These are phyloP conservation scores for Naematelia encephala DNA, from an alignment of 768 basidiomycete species.

Conservation along the genomic window DNA sequence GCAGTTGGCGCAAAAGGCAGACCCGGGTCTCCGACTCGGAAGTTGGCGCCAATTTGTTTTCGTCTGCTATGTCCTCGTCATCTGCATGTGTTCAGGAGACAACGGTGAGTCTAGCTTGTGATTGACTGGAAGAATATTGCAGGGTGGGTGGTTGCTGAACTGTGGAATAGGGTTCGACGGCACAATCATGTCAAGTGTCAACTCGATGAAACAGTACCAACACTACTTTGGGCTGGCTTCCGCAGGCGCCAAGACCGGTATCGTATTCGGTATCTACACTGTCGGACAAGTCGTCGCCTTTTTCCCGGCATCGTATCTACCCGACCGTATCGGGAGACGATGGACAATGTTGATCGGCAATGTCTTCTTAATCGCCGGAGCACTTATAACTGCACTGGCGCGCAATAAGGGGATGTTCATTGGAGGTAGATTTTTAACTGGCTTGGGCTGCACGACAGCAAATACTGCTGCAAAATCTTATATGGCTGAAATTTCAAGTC, in stretches of 20 bases:
- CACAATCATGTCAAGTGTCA: conserved; percentile 60
- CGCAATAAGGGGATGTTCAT: conserved; percentile 51
- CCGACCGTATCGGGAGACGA: conserved; percentile 57
- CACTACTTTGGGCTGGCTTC: conserved; percentile 55
- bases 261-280: conserved; percentile 55
- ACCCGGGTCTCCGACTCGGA: conserved; percentile 15
- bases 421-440: conserved; percentile 57
- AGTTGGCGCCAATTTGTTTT: conserved; percentile 7
- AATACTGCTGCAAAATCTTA: conserved; percentile 56
- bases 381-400: conserved; percentile 56
- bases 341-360: conserved; percentile 59
- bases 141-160: neutral
- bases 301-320: conserved; percentile 52
- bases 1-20: conserved; percentile 21
- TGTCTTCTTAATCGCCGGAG: conserved; percentile 52
- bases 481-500: conserved; percentile 58
- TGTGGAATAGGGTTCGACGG: conserved; percentile 56
- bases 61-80: conserved; percentile 2
- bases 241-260: conserved; percentile 56
- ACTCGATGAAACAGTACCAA: conserved; percentile 56
- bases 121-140: neutral
- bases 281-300: conserved; percentile 41
- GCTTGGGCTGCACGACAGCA: conserved; percentile 53
- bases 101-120: conserved; percentile 12
- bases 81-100: conserved; percentile 15